Percentiles rank a stretch among this genome's conserved stretches.
These are phyloP conservation scores for Paraleonurus japonicus DNA, from an alignment of 257 asterid species.

Conservation along the genomic window DNA sequence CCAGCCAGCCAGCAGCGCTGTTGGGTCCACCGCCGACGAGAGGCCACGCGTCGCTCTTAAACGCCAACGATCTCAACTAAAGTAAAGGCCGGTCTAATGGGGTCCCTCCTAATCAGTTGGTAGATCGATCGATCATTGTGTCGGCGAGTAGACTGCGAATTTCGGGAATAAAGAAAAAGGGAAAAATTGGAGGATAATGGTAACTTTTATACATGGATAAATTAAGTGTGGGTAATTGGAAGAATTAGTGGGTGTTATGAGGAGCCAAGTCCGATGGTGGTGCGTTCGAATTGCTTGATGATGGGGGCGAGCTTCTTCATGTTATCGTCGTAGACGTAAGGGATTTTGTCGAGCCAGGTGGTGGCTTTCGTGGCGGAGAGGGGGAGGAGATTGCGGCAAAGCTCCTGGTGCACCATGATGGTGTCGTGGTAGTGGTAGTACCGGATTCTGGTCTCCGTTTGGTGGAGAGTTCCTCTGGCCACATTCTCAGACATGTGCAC, in stretches of 20 bases:
- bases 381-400: slow-evolving; percentile 51
- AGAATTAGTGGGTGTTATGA: not conserved
- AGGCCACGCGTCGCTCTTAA: not conserved
- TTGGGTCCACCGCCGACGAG: too few relatives aligned
- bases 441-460: slow-evolving; percentile 37
- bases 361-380: slow-evolving; percentile 36
- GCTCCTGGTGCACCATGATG: slow-evolving; percentile 60
- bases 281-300: slow-evolving; percentile 51
- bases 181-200: not conserved
- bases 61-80: not conserved
- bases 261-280: slow-evolving; percentile 32
- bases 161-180: not conserved
- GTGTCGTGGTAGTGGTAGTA: slow-evolving; percentile 63
- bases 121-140: slow-evolving; percentile 5
- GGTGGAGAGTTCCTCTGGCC: slow-evolving; percentile 42
- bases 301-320: slow-evolving; percentile 50
- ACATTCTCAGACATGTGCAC: slow-evolving; percentile 66
- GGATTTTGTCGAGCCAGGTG: slow-evolving; percentile 55
- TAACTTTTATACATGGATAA: slow-evolving; percentile 28
- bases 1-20: too few relatives aligned
- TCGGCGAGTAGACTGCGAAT: slow-evolving; percentile 6
- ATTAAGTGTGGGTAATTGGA: slow-evolving; percentile 1
- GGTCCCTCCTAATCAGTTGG: slow-evolving; percentile 13
- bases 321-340: slow-evolving; percentile 53
- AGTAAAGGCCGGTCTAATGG: not conserved